Base-by-base conservation (phyloP, 164 flowering plant species). In the Magnolia changhungtana region DNA sequence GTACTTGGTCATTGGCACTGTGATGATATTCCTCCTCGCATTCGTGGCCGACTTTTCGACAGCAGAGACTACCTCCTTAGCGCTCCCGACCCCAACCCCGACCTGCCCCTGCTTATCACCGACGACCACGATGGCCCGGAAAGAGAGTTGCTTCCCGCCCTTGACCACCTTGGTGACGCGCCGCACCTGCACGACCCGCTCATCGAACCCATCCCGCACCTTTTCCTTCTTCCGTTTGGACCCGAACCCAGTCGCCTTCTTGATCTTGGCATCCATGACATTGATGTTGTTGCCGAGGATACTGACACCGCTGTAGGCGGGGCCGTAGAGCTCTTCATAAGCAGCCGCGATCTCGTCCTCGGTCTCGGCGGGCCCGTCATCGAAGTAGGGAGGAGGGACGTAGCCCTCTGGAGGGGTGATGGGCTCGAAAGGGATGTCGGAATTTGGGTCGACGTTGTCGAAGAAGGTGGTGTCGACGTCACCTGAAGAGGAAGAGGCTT, bases 141-240 rank as follows among this genome's bases (percentile, higher is more conserved):
- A 96, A 73, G 84, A 81, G 84, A 96, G 63, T 45, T 90, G 94
- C 83, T 90, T 94, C 81, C 99, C 99, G n/a, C 99, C 99, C 78
- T 96, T 94, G 0, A 94, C 98, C 68, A 94, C 98, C 80, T 96
- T 96, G 0, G 94, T 92, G n/a, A 96, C 97, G 81, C 98, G 87
- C 83, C 99, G 86, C 31, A 96, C 97, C 81, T 96, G 94, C 45
- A 94, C 91, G 63, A 96, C 97, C 65, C 90, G 83, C 87, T 94
- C 99, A 13, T 94, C 99, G 51, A 94, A 88, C 73, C 95, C 97
- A 76, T 94, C 98, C n/a, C 84, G 80, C 6, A 84, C 51, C 84
- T 89, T 93, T 87, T 90, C 96, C 75, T 83, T 83, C 89, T 89
- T 88, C 21, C 27, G 61, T 14, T 84, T 84, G 23, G 83, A 73